phyloP scores from a whole-genome alignment of 306 rosid species.

The Vachellia pachyceras region DNA sequence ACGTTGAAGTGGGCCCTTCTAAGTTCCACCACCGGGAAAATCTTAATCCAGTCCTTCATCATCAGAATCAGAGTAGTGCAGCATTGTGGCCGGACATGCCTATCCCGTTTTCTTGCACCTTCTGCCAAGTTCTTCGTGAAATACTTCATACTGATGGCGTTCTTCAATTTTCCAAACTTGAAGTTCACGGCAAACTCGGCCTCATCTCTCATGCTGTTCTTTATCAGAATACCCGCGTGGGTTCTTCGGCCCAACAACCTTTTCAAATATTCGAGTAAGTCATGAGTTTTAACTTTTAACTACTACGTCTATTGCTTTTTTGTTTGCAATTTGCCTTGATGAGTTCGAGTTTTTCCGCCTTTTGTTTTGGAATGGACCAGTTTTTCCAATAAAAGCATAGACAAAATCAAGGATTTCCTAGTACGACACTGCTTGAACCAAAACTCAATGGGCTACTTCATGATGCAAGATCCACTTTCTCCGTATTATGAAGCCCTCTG shows the following conservation, averaged over 20 bases:
- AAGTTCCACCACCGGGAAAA: background rate
- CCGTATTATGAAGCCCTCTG: conserved; percentile 64
- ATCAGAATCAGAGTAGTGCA: background rate
- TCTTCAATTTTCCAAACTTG: background rate
- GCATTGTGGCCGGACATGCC: conserved; percentile 44
- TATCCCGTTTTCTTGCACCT: conserved; percentile 52
- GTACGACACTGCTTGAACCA: conserved; percentile 49
- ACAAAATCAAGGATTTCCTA: conserved; percentile 57
- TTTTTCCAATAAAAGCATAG: conserved; percentile 49
- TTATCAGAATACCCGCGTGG: background rate
- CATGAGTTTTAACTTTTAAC: background rate
- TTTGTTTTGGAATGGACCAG: conserved; percentile 34
- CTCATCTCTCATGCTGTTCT: conserved; percentile 58
- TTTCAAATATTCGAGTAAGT: conserved; percentile 68
- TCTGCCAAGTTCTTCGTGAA: conserved; percentile 72
- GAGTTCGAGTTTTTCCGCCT: background rate
- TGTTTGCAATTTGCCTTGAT: background rate
- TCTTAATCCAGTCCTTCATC: background rate
- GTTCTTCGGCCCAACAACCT: conserved; percentile 28
- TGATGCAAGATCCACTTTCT: conserved; percentile 60
- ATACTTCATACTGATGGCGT: conserved; percentile 57
- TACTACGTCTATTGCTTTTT: background rate
- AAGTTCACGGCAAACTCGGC: background rate
- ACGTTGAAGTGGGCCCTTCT: conserved; percentile 38
- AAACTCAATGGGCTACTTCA: conserved; percentile 45